Evolutionary conservation across 148 eudicot species (phyloP).

Genomic region (Chenopodium album): DNA sequence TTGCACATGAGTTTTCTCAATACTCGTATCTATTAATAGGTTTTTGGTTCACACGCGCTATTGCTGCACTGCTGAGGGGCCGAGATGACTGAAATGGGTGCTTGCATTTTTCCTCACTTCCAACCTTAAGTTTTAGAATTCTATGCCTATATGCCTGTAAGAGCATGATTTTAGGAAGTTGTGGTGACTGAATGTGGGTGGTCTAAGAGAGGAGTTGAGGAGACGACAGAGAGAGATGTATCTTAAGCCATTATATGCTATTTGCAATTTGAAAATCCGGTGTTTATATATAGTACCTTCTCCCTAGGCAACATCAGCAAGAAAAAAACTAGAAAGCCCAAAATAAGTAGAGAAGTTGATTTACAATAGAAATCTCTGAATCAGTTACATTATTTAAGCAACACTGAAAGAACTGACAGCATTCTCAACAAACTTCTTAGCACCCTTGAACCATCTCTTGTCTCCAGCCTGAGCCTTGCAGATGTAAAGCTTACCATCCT

Average conservation of each 20-base stretch:
- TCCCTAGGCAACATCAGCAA: constrained; percentile 22
- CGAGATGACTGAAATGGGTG: too few species aligned
- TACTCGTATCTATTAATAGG: too few species aligned
- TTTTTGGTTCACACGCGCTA: too few species aligned
- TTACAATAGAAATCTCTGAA: constrained; percentile 28
- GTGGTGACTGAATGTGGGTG: background rate
- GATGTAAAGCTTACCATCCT: constrained; percentile 77
- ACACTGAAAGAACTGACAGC: constrained; percentile 75
- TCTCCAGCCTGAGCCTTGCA: constrained; percentile 99
- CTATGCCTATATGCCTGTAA: background rate
- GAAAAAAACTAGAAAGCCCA: constrained; percentile 24
- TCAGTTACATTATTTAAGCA: constrained; percentile 45
- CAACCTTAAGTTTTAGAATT: background rate
- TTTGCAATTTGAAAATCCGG: constrained; percentile 8
- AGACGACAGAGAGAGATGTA: background rate
- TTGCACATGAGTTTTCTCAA: too few species aligned
- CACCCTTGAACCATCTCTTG: constrained; percentile 99
- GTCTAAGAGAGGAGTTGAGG: background rate
- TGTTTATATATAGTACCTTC: constrained; percentile 17
- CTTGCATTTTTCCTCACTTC: background rate
- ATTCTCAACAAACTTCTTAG: constrained; percentile 77
- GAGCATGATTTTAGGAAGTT: background rate
- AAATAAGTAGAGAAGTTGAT: constrained; percentile 30
- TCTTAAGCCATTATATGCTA: background rate
- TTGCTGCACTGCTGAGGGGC: too few species aligned